Evolutionary conservation across 2,329 filamentous ascomycete species (phyloP), one percentile per base, ranked within the genome.

Genomic region (Cladophialophora psammophila): DNA sequence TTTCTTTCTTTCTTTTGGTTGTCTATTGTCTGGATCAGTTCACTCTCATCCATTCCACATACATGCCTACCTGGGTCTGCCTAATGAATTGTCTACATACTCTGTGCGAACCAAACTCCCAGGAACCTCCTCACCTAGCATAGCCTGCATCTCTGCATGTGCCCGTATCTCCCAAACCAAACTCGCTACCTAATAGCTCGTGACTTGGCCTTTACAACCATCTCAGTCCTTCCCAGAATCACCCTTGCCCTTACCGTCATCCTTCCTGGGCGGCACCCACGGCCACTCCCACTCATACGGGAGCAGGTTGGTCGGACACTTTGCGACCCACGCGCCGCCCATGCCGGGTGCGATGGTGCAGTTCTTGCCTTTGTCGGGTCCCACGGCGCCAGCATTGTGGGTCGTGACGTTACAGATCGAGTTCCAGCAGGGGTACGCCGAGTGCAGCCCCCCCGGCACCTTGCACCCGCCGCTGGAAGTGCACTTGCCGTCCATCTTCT

Each of bases 401-500:
- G 15, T 8, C 15, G 15, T 45, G 18, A 18, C 18, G 12, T 13
- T 20, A 20, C 56, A 59, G 5, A 26, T 10, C 26, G 26, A 34
- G n/a, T 59, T 59, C 56, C 56, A 59, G 56, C 56, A 59, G 3
- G n/a, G 9, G 18, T 59, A 59, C 35, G 56, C 36, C 35, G n/a
- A 10, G 38, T 59, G 56, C 38, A 59, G 20, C 1, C 56, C 56
- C 5, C 56, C 56, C 10, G 56, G 56, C 3, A 59, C 56, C 40
- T 59, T 59, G 56, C 56, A 59, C 3, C 53, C 53, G 26, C 34
- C 53, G 15, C 13, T 38, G 54, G 32, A 3, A 0, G 56, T 59
- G 38, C 56, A 59, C 12, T 48, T 20, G 38, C 56, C 56, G 35
- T 59, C 57, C 38, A 60, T 60, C 26, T 48, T 60, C 57, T 60